Evolutionary conservation across 805 yeast genomes (phyloP), one percentile per base, ranked within the genome.

Genomic region (Lipomyces yamanashiensis): DNA sequence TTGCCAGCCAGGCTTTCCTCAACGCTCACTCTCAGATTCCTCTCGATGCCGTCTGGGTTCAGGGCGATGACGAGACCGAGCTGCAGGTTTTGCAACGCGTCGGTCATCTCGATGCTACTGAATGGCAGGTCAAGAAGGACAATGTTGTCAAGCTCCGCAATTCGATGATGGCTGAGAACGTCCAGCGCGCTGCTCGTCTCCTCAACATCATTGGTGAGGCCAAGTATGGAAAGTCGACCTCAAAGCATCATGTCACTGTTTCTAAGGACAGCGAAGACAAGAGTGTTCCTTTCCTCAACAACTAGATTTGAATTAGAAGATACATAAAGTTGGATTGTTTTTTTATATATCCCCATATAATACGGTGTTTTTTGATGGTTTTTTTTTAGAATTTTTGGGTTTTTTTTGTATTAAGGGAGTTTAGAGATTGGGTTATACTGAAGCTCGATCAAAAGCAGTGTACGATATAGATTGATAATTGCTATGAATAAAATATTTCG

Each of bases 21-120:
- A 19, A 53, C 23, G 68, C 69, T 6, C 59, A 66, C 50, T 54
- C 68, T 9, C 68, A 66, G n/a, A 58, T 66, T 44, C 64, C 67
- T 17, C 58, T 28, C 13, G 65, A 61, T 9, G 59, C 63, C 13
- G 45, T 66, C 44, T 66, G 68, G 68, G 45, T 60, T 15, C 68
- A 66, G 43, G 58, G 57, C 15, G 61, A 57, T 15, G 59, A 50
- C 45, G 68, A 66, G 48, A 23, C 62, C 7, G 69, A 66, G 47
- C 58, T 66, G 41, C 58, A 64, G 34, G 65, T 70, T 63, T 58
- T 71, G 60, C 68, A 75, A 65, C 61, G 76, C 63, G 61, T 69
- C 41, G 53, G 57, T 5, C 70, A 66, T 1, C 39, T 61, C 23
- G 66, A 56, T 1, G 55, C 37, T 15, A 68, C 72, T 0, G 74